Percentiles rank a stretch among this genome's conserved stretches.
phyloP scores from a whole-genome alignment of 2,329 filamentous ascomycete species.

The Malbranchea cinnamomea region DNA sequence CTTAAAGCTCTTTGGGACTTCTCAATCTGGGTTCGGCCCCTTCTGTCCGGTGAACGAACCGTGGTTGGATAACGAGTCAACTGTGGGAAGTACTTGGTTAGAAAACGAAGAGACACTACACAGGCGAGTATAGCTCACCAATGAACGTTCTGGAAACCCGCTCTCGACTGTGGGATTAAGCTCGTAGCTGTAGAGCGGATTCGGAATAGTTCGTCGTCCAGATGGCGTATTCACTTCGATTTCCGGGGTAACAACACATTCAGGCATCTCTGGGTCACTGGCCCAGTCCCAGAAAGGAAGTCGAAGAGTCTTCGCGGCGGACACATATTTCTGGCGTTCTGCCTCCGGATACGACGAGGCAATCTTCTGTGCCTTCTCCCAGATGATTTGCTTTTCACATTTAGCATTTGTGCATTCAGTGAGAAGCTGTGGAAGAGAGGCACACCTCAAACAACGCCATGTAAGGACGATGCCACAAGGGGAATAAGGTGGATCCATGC shows the following conservation, averaged over 20 bases:
- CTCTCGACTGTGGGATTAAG: conserved; percentile 9
- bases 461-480: conserved; percentile 74
- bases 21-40: conserved; percentile 9
- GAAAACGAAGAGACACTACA: neutral
- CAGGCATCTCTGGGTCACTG: conserved; percentile 19
- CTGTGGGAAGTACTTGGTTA: conserved; percentile 6
- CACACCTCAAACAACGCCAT: conserved; percentile 45
- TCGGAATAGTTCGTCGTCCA: conserved; percentile 24
- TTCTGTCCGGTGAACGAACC: conserved; percentile 10
- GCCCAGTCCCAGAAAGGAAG: conserved; percentile 39
- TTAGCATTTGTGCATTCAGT: neutral
- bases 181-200: conserved; percentile 34
- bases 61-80: conserved; percentile 9
- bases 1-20: conserved; percentile 10
- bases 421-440: neutral
- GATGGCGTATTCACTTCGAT: conserved; percentile 30
- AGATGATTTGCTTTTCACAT: conserved; percentile 22
- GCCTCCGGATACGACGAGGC: conserved; percentile 29
- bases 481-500: conserved; percentile 61
- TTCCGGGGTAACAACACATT: conserved; percentile 23
- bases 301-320: conserved; percentile 27
- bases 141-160: conserved; percentile 12
- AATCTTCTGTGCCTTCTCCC: conserved; percentile 23
- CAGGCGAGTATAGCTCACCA: conserved; percentile 4
- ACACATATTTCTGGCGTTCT: conserved; percentile 33